Evolutionary conservation across 352 stramenopile genomes (phyloP).

Genomic region (Globisporangium emineosum): DNA sequence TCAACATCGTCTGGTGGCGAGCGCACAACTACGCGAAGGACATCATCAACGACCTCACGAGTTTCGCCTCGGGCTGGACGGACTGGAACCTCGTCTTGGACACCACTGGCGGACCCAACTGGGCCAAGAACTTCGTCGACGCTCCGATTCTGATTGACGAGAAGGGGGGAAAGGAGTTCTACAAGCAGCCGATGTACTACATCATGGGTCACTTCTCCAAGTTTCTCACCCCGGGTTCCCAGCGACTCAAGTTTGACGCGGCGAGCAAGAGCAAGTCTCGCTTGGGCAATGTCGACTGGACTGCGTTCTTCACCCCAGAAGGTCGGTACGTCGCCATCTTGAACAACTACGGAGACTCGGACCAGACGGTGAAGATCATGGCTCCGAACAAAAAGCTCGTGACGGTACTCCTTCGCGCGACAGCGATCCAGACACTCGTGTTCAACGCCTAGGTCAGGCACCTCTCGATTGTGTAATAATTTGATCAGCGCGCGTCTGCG

Average conservation of each 20-base stretch:
- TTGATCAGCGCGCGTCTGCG: no score
- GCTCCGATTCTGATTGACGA: conserved; percentile 62
- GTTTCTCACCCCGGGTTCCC: conserved; percentile 48
- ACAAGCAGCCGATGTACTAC: conserved; percentile 76
- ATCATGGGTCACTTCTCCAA: conserved; percentile 61
- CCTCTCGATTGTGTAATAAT: no score
- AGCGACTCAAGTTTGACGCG: conserved; percentile 27
- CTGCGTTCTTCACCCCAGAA: conserved; percentile 26
- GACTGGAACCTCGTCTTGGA: conserved; percentile 84
- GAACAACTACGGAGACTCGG: conserved; percentile 35
- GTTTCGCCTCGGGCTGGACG: conserved; percentile 63
- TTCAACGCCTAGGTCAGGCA: conserved; percentile 27
- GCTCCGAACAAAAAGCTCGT: conserved; percentile 35
- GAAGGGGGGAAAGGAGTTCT: conserved; percentile 37
- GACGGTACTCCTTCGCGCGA: conserved; percentile 29
- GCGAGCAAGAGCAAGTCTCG: conserved; percentile 20
- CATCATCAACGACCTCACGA: conserved; percentile 81
- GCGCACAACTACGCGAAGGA: conserved; percentile 75
- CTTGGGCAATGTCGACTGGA: conserved; percentile 22
- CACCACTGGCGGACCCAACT: conserved; percentile 63
- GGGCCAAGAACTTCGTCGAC: conserved; percentile 65
- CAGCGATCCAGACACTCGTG: conserved; percentile 43
- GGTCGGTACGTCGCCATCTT: conserved; percentile 26
- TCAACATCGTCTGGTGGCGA: conserved; percentile 51
- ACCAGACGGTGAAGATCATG: conserved; percentile 39